Evolutionary conservation across 306 rosid genomes (phyloP).

Genomic region (Dryas alaskensis): DNA sequence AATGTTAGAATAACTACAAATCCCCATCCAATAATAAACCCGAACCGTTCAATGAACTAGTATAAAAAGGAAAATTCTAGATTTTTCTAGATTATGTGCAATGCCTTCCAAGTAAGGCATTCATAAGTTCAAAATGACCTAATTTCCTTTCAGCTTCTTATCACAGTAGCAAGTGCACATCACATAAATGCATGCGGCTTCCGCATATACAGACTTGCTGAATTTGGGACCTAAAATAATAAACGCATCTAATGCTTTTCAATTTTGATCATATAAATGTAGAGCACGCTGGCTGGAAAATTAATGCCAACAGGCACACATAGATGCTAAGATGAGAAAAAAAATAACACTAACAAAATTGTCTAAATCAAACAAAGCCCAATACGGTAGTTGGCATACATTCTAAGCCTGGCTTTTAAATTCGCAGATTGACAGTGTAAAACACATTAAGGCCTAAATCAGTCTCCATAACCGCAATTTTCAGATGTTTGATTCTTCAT

Average conservation of each 20-base stretch:
- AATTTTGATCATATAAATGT: background rate
- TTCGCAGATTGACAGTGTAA: background rate
- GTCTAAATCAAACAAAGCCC: background rate
- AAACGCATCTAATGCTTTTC: background rate
- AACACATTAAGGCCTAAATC: background rate
- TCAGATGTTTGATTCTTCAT: background rate
- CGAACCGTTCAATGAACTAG: background rate
- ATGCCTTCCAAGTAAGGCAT: background rate
- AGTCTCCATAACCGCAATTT: background rate
- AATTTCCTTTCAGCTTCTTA: background rate
- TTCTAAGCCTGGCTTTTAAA: background rate
- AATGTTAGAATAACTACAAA: background rate
- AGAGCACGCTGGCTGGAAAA: background rate
- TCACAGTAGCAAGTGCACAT: background rate
- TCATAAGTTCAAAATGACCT: background rate
- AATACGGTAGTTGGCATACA: background rate
- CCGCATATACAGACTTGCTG: background rate
- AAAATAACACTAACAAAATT: background rate
- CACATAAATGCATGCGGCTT: background rate
- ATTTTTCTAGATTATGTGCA: background rate
- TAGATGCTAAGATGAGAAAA: background rate
- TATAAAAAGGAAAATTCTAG: background rate
- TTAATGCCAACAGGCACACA: background rate
- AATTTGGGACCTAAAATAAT: background rate
- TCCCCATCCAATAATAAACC: conserved; percentile 1